phyloP scores from a whole-genome alignment of 1,139 yeast species.

The Saccharomycopsis hybrid region DNA sequence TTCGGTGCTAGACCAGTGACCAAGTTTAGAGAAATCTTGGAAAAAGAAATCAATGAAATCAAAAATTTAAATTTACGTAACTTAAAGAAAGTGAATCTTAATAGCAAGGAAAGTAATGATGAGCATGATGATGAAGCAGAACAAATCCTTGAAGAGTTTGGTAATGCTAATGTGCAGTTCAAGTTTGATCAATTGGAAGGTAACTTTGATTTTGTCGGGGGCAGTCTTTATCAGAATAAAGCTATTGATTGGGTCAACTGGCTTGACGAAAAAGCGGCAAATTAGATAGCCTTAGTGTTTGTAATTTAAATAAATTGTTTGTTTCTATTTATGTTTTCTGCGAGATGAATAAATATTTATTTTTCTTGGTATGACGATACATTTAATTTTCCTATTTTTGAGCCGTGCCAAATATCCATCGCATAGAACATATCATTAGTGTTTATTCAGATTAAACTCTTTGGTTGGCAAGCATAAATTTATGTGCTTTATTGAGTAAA shows the following conservation, averaged over 20 bases:
- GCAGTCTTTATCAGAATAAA: constrained; percentile 57
- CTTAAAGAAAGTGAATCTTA: constrained; percentile 15
- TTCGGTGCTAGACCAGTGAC: constrained; percentile 72
- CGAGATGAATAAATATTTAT: too few species aligned
- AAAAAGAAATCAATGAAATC: constrained; percentile 54
- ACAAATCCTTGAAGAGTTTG: constrained; percentile 29
- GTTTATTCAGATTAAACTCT: too few species aligned
- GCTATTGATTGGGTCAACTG: constrained; percentile 64
- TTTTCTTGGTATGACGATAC: too few species aligned
- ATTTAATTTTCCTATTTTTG: too few species aligned
- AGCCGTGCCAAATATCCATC: too few species aligned
- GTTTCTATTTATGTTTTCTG: too few species aligned
- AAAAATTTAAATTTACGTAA: constrained; percentile 40
- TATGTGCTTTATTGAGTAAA: too few species aligned
- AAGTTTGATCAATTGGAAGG: constrained; percentile 66
- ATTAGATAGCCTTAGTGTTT: constrained; percentile 24
- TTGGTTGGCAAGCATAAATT: too few species aligned
- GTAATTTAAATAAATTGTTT: background rate
- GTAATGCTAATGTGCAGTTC: constrained; percentile 37
- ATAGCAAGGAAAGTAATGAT: constrained; percentile 27
- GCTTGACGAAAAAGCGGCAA: constrained; percentile 69
- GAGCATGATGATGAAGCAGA: constrained; percentile 26
- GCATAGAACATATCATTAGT: too few species aligned
- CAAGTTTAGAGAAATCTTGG: constrained; percentile 53
- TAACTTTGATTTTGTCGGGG: constrained; percentile 61